Conservation (phyloP, 2,329 filamentous ascomycete genomes). For the Pseudogymnoascus sp. region DNA sequence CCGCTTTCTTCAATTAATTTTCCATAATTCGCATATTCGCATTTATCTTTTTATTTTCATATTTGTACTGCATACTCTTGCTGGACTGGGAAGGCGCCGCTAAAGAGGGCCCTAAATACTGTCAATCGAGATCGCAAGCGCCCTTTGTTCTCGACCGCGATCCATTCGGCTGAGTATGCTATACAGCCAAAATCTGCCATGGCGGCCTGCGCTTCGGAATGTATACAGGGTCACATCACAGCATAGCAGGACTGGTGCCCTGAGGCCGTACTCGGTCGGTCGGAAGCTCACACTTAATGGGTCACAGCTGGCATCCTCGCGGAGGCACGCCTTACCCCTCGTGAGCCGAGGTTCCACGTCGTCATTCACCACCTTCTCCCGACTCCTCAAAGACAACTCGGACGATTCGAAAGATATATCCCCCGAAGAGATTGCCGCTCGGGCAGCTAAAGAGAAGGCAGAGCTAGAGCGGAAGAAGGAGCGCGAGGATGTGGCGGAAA, state of each 20-base stretch:
- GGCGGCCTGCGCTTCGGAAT: slow-evolving; percentile 47
- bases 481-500: slow-evolving; percentile 37
- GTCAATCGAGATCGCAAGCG: background rate
- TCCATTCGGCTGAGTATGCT: slow-evolving; percentile 43
- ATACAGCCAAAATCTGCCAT: slow-evolving; percentile 56
- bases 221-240: slow-evolving; percentile 19
- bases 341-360: slow-evolving; percentile 32
- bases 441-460: slow-evolving; percentile 32
- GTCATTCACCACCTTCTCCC: slow-evolving; percentile 45
- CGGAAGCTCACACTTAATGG: slow-evolving; percentile 12
- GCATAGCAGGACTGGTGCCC: slow-evolving; percentile 15
- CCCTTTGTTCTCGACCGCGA: background rate
- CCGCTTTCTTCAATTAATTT: slow-evolving; percentile 2
- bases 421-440: slow-evolving; percentile 34
- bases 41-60: slow-evolving; percentile 1
- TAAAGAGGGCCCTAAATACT: background rate
- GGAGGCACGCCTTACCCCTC: slow-evolving; percentile 1
- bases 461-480: slow-evolving; percentile 31
- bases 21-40: slow-evolving; percentile 4
- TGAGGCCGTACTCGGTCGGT: slow-evolving; percentile 21
- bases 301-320: slow-evolving; percentile 13
- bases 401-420: slow-evolving; percentile 34
- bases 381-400: slow-evolving; percentile 36
- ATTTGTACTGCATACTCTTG: background rate
- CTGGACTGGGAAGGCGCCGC: background rate